phyloP scores from a whole-genome alignment of 1,284 basidiomycete species.

The Microbotryum scabiosae region DNA sequence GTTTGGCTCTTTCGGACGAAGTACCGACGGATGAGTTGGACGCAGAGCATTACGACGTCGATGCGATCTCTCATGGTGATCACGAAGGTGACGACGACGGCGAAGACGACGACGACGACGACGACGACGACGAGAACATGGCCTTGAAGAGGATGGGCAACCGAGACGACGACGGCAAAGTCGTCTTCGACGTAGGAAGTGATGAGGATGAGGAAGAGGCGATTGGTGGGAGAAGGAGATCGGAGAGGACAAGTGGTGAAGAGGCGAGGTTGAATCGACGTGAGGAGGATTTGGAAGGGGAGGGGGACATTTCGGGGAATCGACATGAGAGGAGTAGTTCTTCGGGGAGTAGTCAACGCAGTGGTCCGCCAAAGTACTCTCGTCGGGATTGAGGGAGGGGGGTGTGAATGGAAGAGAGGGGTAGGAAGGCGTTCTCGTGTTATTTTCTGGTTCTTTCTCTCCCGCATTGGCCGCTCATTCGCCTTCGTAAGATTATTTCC shows the following conservation, averaged over 20 bases:
- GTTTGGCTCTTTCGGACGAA: slow-evolving; percentile 78
- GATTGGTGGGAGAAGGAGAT: slow-evolving; percentile 17
- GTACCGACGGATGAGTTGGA: slow-evolving; percentile 81
- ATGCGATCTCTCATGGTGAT: slow-evolving; percentile 22
- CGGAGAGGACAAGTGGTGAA: slow-evolving; percentile 14
- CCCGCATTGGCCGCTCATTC: too few species aligned
- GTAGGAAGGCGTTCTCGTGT: too few species aligned
- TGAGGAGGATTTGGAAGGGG: not conserved
- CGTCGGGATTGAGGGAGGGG: too few species aligned
- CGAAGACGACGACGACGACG: slow-evolving; percentile 43
- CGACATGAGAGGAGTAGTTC: too few species aligned
- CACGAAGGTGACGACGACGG: slow-evolving; percentile 37
- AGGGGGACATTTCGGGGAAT: not conserved
- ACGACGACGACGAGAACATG: slow-evolving; percentile 38
- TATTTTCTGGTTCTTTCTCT: too few species aligned
- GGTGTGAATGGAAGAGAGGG: too few species aligned
- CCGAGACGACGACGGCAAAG: slow-evolving; percentile 35
- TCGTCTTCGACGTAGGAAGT: slow-evolving; percentile 75
- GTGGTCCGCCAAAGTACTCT: too few species aligned
- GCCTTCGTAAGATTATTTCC: too few species aligned
- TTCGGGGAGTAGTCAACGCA: too few species aligned
- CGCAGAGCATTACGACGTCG: slow-evolving; percentile 75
- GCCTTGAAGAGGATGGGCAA: slow-evolving; percentile 34
- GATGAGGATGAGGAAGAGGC: slow-evolving; percentile 64
- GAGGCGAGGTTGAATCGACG: not conserved